Evolutionary conservation across 257 asterid species (phyloP).

Genomic region (Parsonsia alboflavescens): DNA sequence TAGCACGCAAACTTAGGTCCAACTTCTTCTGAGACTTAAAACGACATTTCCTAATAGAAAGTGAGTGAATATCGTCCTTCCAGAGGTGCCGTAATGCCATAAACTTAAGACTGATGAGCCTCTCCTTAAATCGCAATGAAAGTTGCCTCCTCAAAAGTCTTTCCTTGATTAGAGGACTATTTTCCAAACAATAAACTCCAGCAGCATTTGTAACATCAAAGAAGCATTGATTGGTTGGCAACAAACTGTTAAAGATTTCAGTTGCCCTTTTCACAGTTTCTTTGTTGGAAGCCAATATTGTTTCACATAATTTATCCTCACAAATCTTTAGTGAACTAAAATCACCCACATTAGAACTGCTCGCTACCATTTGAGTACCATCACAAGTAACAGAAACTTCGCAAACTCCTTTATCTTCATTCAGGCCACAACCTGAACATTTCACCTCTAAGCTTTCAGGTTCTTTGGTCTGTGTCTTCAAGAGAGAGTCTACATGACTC

Average conservation of each 20-base stretch:
- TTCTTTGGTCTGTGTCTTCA: constrained; percentile 23
- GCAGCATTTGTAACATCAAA: constrained; percentile 38
- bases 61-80: constrained; percentile 59
- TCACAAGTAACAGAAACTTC: constrained; percentile 12
- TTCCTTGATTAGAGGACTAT: constrained; percentile 39
- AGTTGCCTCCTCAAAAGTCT: constrained; percentile 40
- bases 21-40: constrained; percentile 70
- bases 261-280: constrained; percentile 38
- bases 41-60: constrained; percentile 53
- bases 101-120: constrained; percentile 57
- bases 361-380: constrained; percentile 20
- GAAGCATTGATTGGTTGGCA: constrained; percentile 37
- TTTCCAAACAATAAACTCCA: constrained; percentile 22
- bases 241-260: constrained; percentile 53
- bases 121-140: constrained; percentile 57
- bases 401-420: constrained; percentile 4
- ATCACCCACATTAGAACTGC: constrained; percentile 23
- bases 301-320: constrained; percentile 31
- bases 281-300: constrained; percentile 57
- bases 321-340: constrained; percentile 18
- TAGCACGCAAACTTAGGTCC: constrained; percentile 48
- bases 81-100: constrained; percentile 73
- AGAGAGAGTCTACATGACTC: constrained; percentile 22
- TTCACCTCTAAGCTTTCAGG: constrained; percentile 26
- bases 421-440: constrained; percentile 11